phyloP scores from a whole-genome alignment of 495 filamentous ascomycete species.

The Platismatia glauca region DNA sequence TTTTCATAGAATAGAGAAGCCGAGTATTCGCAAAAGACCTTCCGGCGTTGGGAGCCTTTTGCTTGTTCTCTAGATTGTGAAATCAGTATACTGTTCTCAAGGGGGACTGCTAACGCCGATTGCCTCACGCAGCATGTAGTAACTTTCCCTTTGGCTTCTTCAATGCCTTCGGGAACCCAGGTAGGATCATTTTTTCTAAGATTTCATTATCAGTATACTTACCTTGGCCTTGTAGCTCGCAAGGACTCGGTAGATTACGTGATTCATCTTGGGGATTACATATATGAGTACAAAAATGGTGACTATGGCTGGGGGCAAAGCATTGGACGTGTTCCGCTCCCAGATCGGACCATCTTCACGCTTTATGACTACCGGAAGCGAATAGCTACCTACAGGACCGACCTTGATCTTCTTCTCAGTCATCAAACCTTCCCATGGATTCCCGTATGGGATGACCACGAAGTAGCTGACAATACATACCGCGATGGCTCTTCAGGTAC shows the following conservation, averaged over 20 bases:
- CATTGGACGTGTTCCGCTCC: constrained; percentile 28
- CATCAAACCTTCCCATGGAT: constrained; percentile 59
- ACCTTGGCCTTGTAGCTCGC: constrained; percentile 30
- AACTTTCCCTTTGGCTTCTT: constrained; percentile 47
- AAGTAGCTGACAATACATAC: constrained; percentile 49
- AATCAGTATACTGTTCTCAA: neutral
- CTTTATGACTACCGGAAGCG: constrained; percentile 56
- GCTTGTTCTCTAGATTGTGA: neutral
- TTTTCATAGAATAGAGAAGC: neutral
- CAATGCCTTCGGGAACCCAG: constrained; percentile 47
- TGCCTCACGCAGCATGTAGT: constrained; percentile 31
- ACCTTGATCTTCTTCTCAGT: constrained; percentile 49
- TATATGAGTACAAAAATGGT: constrained; percentile 56
- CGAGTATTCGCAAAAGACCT: neutral
- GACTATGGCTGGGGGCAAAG: constrained; percentile 48
- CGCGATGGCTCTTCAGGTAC: constrained; percentile 38
- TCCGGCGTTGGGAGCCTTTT: neutral
- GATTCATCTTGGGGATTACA: constrained; percentile 59
- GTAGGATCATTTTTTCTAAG: neutral
- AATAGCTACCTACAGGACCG: constrained; percentile 52
- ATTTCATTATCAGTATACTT: neutral
- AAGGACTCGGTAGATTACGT: constrained; percentile 66
- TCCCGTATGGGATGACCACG: constrained; percentile 63
- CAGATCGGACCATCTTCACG: constrained; percentile 32
- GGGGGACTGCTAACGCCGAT: neutral